phyloP scores from a whole-genome alignment of 805 yeast species.

The Yarrowia porcina region DNA sequence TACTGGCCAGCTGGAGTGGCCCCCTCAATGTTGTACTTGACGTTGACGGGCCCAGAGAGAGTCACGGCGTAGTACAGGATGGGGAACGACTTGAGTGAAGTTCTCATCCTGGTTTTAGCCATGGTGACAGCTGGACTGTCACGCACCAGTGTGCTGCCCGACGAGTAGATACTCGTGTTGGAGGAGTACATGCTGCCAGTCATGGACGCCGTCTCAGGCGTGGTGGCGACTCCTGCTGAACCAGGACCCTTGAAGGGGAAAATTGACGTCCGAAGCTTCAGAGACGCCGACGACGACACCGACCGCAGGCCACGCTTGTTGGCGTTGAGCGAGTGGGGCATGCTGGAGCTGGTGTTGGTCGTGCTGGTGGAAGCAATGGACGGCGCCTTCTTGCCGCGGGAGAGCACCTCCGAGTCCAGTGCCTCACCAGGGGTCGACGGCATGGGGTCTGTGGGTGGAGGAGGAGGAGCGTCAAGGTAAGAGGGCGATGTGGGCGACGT shows the following conservation, averaged over 20 bases:
- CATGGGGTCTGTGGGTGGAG: slow-evolving; percentile 10
- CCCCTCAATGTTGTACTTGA: slow-evolving; percentile 19
- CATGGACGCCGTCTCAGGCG: slow-evolving; percentile 6
- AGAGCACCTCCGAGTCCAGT: neutral
- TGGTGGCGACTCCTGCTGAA: neutral
- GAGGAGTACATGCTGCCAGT: neutral
- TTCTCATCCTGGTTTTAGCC: neutral
- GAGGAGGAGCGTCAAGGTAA: neutral
- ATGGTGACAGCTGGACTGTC: neutral
- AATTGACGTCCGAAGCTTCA: slow-evolving; percentile 6
- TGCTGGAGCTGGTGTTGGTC: neutral
- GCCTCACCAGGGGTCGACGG: neutral
- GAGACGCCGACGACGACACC: slow-evolving; percentile 15
- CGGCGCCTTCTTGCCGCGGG: neutral
- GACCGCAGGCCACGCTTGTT: slow-evolving; percentile 1
- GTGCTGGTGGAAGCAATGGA: neutral
- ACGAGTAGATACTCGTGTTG: neutral
- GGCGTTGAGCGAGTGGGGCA: neutral
- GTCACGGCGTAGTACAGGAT: slow-evolving; percentile 21
- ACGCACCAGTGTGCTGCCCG: neutral
- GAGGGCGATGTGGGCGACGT: neutral
- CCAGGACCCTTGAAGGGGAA: slow-evolving; percentile 14
- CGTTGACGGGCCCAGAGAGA: slow-evolving; percentile 15
- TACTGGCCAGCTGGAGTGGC: neutral
- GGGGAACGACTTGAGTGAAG: slow-evolving; percentile 12